phyloP scores from a whole-genome alignment of 2,329 filamentous ascomycete species.

The Pestalotiopsis sp. region DNA sequence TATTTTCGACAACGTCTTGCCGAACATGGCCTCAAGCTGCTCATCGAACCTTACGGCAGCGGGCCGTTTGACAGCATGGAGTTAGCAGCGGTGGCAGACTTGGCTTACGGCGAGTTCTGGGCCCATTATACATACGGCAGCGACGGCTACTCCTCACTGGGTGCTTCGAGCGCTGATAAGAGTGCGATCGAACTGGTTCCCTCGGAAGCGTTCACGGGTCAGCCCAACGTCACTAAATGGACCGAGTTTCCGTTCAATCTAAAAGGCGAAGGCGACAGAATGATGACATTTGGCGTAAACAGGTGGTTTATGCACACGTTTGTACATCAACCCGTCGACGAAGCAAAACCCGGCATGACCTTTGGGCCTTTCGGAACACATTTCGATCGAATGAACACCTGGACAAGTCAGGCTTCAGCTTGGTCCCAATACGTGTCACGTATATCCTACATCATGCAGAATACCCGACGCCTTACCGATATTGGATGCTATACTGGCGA shows the following conservation, averaged over 20 bases:
- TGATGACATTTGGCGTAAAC: background rate
- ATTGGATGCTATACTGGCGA: background rate
- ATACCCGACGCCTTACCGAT: background rate
- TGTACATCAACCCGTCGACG: background rate
- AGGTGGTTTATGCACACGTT: background rate
- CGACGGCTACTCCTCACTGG: background rate
- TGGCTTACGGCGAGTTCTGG: background rate
- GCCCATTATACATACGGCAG: background rate
- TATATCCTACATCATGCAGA: background rate
- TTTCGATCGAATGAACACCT: background rate
- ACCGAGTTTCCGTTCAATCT: background rate
- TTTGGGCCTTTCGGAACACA: background rate
- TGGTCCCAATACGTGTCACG: background rate
- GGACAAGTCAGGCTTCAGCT: background rate
- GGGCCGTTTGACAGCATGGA: conserved; percentile 1
- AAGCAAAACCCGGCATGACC: background rate
- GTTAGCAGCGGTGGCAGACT: background rate
- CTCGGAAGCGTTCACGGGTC: background rate
- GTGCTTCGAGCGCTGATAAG: background rate
- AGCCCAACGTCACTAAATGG: background rate
- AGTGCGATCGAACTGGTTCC: background rate
- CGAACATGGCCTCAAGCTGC: background rate
- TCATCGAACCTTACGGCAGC: background rate
- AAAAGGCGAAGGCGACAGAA: background rate
- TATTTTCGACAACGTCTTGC: background rate